A percentile compares a stretch with the other conserved stretches of the same genome.
Conservation (phyloP, 257 asterid genomes). For the Petrea volubilis region DNA sequence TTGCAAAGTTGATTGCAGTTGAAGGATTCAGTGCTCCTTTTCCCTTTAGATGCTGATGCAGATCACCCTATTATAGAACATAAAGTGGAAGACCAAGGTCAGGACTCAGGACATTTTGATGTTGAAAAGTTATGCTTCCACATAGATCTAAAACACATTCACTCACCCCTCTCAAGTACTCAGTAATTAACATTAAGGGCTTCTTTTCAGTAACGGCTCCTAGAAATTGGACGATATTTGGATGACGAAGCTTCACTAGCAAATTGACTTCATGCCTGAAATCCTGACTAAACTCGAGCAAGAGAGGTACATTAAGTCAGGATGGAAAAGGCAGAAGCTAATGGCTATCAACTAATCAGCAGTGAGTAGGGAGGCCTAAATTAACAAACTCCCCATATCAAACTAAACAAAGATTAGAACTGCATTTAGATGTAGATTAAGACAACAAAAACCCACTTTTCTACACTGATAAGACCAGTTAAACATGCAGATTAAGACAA, state of each 20-base stretch:
- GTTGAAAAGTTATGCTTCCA: slow-evolving; percentile 3
- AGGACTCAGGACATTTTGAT: slow-evolving; percentile 17
- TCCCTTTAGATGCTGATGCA: slow-evolving; percentile 92
- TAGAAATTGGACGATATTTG: slow-evolving; percentile 97
- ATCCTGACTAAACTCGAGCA: slow-evolving; percentile 74
- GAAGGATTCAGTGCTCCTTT: slow-evolving; percentile 82
- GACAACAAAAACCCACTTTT: neutral
- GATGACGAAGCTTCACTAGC: slow-evolving; percentile 99
- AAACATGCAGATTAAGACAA: neutral
- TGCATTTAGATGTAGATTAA: neutral
- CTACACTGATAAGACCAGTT: too few relatives aligned
- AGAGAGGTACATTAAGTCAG: slow-evolving; percentile 20
- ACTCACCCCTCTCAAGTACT: slow-evolving; percentile 95
- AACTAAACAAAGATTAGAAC: neutral
- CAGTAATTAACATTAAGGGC: slow-evolving; percentile 94
- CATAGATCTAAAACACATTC: slow-evolving; percentile 8
- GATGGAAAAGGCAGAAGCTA: slow-evolving; percentile 20
- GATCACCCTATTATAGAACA: slow-evolving; percentile 74
- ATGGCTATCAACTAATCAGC: neutral
- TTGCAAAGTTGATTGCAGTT: slow-evolving; percentile 78
- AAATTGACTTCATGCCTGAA: slow-evolving; percentile 98
- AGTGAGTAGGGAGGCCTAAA: slow-evolving; percentile 12
- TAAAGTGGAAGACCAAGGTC: slow-evolving; percentile 2
- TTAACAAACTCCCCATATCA: neutral
- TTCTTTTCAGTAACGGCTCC: slow-evolving; percentile 96